Percentiles rank a stretch among this genome's conserved stretches.
Evolutionary conservation across 1,139 yeast species (phyloP).

Genomic region (Candida pseudoviswanathii): DNA sequence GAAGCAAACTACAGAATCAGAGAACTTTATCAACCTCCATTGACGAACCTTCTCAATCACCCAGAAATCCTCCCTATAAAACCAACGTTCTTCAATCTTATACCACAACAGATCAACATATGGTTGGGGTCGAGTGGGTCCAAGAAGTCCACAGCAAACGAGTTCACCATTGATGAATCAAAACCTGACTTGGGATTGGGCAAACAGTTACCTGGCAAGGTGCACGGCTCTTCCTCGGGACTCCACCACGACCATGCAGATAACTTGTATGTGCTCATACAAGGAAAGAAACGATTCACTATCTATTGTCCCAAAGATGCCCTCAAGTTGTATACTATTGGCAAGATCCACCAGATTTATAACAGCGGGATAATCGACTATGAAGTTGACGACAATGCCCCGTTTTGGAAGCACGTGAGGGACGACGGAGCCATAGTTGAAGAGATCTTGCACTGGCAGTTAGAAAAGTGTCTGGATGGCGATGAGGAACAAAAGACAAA

Average conservation of each 20-base stretch:
- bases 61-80: slow-evolving; percentile 35
- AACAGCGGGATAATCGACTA: slow-evolving; percentile 71
- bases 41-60: slow-evolving; percentile 43
- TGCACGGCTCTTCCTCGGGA: slow-evolving; percentile 64
- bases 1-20: slow-evolving; percentile 34
- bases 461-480: slow-evolving; percentile 16
- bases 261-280: slow-evolving; percentile 60
- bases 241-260: slow-evolving; percentile 84
- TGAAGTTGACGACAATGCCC: slow-evolving; percentile 51
- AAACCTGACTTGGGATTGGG: slow-evolving; percentile 38
- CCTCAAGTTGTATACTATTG: slow-evolving; percentile 57
- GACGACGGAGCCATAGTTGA: slow-evolving; percentile 63
- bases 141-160: not conserved
- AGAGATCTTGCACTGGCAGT: slow-evolving; percentile 45
- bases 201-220: slow-evolving; percentile 46
- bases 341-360: slow-evolving; percentile 51
- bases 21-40: slow-evolving; percentile 64
- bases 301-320: slow-evolving; percentile 66
- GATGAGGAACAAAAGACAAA: slow-evolving; percentile 13
- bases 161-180: slow-evolving; percentile 14
- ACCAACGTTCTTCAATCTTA: slow-evolving; percentile 45
- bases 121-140: slow-evolving; percentile 57
- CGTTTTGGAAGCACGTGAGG: slow-evolving; percentile 58
- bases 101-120: slow-evolving; percentile 71
- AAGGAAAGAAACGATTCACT: slow-evolving; percentile 69